Percentiles rank a stretch among this genome's conserved stretches.
Conservation (phyloP, 2,329 filamentous ascomycete genomes). For the Xylariomycetidae sp. region DNA sequence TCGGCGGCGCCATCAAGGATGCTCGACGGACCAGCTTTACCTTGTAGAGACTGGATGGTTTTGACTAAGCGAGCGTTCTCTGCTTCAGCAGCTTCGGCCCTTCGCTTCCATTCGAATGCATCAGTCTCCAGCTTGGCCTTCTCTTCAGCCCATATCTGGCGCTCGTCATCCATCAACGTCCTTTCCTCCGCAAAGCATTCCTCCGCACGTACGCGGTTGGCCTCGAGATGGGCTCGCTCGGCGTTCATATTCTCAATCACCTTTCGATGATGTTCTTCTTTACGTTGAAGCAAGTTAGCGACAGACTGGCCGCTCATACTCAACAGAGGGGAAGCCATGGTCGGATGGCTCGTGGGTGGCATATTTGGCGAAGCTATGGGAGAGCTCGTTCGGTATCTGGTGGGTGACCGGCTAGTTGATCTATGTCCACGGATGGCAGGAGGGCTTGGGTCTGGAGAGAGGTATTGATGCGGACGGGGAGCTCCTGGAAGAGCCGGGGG, state of each 20-base stretch:
- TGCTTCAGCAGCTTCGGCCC: constrained; percentile 18
- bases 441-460: constrained; percentile 19
- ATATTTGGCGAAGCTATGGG: constrained; percentile 18
- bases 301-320: constrained; percentile 15
- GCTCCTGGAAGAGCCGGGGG: constrained; percentile 15
- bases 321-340: constrained; percentile 15
- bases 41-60: constrained; percentile 1
- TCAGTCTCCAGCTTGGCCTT: constrained; percentile 36
- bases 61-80: constrained; percentile 12
- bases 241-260: constrained; percentile 47
- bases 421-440: constrained; percentile 19
- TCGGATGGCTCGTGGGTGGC: constrained; percentile 8
- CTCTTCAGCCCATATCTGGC: constrained; percentile 42
- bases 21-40: neutral
- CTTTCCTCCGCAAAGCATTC: constrained; percentile 53
- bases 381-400: constrained; percentile 12
- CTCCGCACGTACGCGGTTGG: constrained; percentile 48
- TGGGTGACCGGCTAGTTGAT: constrained; percentile 29
- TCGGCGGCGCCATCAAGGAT: constrained; percentile 12
- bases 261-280: constrained; percentile 22
- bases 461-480: constrained; percentile 17
- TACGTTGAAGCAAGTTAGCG: constrained; percentile 19
- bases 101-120: constrained; percentile 37
- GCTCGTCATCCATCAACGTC: constrained; percentile 48
- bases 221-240: constrained; percentile 50